Conservation (phyloP, 441 rosid genomes). For the Pelargonium citronellum region DNA sequence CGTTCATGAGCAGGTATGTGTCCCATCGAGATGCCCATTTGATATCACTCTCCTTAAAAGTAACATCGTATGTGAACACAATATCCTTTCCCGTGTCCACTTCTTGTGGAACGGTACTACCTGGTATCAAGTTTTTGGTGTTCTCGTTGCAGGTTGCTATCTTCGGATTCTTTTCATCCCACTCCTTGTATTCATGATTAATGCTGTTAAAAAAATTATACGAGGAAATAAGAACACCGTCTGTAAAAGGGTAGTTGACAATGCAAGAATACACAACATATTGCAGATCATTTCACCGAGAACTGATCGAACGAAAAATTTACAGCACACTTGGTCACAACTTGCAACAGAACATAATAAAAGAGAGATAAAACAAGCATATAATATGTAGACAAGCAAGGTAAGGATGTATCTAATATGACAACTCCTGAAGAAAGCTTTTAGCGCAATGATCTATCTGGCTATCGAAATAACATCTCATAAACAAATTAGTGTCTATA, state of each 20-base stretch:
- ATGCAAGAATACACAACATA: background rate
- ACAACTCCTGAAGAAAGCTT: too few species aligned
- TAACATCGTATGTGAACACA: slow-evolving; percentile 4
- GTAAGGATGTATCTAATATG: too few species aligned
- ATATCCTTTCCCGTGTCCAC: background rate
- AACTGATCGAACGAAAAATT: background rate
- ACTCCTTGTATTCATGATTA: slow-evolving; percentile 78
- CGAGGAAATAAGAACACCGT: slow-evolving; percentile 4
- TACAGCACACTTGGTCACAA: too few species aligned
- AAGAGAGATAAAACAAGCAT: too few species aligned
- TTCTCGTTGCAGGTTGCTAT: slow-evolving; percentile 81
- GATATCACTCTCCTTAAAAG: slow-evolving; percentile 49
- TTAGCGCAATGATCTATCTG: background rate
- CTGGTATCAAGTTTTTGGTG: slow-evolving; percentile 15
- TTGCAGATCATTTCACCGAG: background rate
- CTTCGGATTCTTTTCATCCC: slow-evolving; percentile 76
- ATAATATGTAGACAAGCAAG: too few species aligned
- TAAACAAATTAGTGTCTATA: too few species aligned
- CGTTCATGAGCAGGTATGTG: slow-evolving; percentile 90
- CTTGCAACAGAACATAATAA: too few species aligned
- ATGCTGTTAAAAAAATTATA: slow-evolving; percentile 42
- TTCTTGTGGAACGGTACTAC: background rate
- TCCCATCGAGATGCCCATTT: slow-evolving; percentile 99
- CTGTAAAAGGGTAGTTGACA: slow-evolving; percentile 8
- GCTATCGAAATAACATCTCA: background rate